Evolutionary conservation across 2,329 filamentous ascomycete species (phyloP), one percentile per base, ranked within the genome.

Genomic region (Botrytis elliptica): DNA sequence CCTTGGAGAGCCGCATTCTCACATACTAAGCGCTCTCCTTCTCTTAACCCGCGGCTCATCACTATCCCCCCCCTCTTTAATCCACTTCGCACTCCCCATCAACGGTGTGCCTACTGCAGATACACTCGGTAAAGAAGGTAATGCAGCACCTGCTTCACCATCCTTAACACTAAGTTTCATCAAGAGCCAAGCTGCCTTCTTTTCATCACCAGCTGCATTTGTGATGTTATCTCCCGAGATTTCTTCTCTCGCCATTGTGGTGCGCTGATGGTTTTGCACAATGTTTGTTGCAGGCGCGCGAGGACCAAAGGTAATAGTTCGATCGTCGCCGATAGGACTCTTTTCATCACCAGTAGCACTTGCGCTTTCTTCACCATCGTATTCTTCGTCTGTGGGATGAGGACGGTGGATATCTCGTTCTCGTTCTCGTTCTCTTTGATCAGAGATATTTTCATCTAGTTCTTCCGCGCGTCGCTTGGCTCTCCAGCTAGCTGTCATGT

Each of bases 111-210:
- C 44, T 4, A 42, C 16, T 1, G 18, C 25, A 2, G 52, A 60
- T 38, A 52, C 59, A 42, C 55, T 64, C 2, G 69, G 55, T 10
- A 63, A 1, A 22, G 38, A 18, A 6, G 69, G 36, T 12, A 20
- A 55, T 63, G 74, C 70, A 38, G 63, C 63, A 12, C 73, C 59
- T 65, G 18, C 70, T 63, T 77, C 75, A 1, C 76, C 74, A 75
- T 85, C 84, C 69, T 81, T 79, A 33, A 85, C 81, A 74, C 84
- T 84, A 40, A 87, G 81, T 70, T 85, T 85, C 84, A 87, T 83
- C 55, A 87, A 78, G 9, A 86, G 78, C 74, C 85, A 80, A 29
- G 86, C 86, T 1, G 85, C 86, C 63, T 85, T 85, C 77, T 84
- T 85, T 69, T 86, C 79, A 20, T 80, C 80, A 0, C 82, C 82